These are phyloP conservation scores for Aegilops umbellulata DNA, from an alignment of 176 grass and related monocot species.

Conservation along the genomic window DNA sequence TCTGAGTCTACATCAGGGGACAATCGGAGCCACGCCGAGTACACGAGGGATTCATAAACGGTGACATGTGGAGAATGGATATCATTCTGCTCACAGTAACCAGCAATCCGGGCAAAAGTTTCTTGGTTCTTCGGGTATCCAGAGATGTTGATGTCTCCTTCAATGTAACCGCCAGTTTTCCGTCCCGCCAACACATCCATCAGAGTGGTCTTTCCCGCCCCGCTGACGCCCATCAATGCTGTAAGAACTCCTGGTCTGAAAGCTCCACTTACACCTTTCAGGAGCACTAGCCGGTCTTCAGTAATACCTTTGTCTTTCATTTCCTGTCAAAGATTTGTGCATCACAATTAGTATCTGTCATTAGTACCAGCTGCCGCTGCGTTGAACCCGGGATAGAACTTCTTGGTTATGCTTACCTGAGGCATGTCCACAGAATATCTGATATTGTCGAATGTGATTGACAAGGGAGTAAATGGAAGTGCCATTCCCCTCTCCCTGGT, in stretches of 20 bases:
- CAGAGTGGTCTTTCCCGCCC: slow-evolving; percentile 89
- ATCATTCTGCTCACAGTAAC: slow-evolving; percentile 96
- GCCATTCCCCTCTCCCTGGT: slow-evolving; percentile 80
- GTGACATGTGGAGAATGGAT: slow-evolving; percentile 97
- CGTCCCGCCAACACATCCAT: slow-evolving; percentile 94
- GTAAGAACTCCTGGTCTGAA: slow-evolving; percentile 96
- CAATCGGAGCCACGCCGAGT: slow-evolving; percentile 94
- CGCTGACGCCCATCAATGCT: slow-evolving; percentile 92
- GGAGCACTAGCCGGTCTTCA: slow-evolving; percentile 62
- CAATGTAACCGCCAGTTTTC: slow-evolving; percentile 89
- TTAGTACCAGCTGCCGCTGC: not conserved
- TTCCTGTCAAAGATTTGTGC: slow-evolving; percentile 52
- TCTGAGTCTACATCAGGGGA: slow-evolving; percentile 64
- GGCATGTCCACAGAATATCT: slow-evolving; percentile 94
- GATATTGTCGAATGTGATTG: slow-evolving; percentile 73
- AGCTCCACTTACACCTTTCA: slow-evolving; percentile 87
- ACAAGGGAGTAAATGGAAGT: slow-evolving; percentile 81
- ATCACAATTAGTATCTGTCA: slow-evolving; percentile 11
- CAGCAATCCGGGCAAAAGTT: slow-evolving; percentile 87
- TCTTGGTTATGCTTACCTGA: slow-evolving; percentile 51
- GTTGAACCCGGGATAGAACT: not conserved
- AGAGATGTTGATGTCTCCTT: slow-evolving; percentile 81
- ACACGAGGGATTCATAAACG: slow-evolving; percentile 87
- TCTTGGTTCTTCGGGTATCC: slow-evolving; percentile 97
- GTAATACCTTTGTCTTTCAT: slow-evolving; percentile 75